Conservation (phyloP, 805 yeast genomes). For the Yarrowia bubula region DNA sequence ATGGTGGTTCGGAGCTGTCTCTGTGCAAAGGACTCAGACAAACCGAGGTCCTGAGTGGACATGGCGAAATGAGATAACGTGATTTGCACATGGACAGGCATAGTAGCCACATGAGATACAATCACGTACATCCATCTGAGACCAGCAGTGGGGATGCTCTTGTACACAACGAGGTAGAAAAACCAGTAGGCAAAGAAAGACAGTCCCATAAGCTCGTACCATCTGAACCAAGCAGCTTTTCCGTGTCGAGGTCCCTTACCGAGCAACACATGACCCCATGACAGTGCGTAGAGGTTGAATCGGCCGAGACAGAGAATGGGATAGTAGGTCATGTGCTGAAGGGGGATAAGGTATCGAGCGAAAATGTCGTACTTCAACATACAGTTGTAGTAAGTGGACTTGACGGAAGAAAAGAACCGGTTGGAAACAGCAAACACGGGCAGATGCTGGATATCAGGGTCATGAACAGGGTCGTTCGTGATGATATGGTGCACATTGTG, state of each 20-base stretch:
- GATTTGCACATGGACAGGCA: constrained; percentile 93
- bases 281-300: constrained; percentile 75
- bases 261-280: constrained; percentile 71
- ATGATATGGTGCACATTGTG: constrained; percentile 91
- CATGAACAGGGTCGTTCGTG: constrained; percentile 92
- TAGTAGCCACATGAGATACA: constrained; percentile 75
- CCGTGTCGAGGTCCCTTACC: constrained; percentile 82
- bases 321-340: constrained; percentile 71
- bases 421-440: constrained; percentile 88
- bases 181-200: constrained; percentile 76
- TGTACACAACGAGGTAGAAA: constrained; percentile 60
- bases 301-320: constrained; percentile 80
- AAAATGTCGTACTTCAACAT: constrained; percentile 63
- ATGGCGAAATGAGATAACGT: constrained; percentile 88
- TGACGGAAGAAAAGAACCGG: constrained; percentile 63
- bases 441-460: constrained; percentile 89
- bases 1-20: constrained; percentile 86
- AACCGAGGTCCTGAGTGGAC: constrained; percentile 86
- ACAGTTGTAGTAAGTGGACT: constrained; percentile 76
- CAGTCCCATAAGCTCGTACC: constrained; percentile 70
- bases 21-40: constrained; percentile 71
- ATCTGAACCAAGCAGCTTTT: constrained; percentile 82
- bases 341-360: constrained; percentile 56
- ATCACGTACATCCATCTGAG: constrained; percentile 59
- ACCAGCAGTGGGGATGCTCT: constrained; percentile 52